Evolutionary conservation across 257 asterid species (phyloP), one percentile per base, ranked within the genome.

Genomic region (Jaltomata sinuosa): DNA sequence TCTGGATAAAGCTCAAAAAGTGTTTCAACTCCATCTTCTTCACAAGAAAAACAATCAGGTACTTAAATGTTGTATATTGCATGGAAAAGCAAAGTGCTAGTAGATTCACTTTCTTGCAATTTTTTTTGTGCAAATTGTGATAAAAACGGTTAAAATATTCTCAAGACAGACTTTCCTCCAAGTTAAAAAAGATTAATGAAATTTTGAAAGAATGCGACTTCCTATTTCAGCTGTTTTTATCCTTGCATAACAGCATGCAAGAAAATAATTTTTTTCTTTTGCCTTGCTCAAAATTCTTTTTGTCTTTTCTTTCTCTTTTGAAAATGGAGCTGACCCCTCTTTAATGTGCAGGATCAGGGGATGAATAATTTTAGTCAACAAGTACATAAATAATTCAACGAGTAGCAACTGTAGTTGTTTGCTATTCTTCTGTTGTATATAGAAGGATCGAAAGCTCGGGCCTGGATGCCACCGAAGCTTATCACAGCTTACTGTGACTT

Each of bases 41-140:
- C 88, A 69, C 88, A 90, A 16, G 92, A 83, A 74, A 40, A 87
- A 83, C 64, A 81, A 61, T 27, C 78, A 52, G 90, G 91, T 87
- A 87, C 47, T 22, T 14, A 32, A 27, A 49, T 52, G 25, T 29
- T 49, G 64, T 16, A 47, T 71, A 14, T 40, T 61, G 6, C 77
- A 68, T 34, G 29, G 49, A 18, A 16, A 34, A 68, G 25, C 9
- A 3, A 34, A 68, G 49, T 34, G 12, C 25, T 32, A 65, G 22
- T 11, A 15, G 18, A 22, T 31, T 67, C 6, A 15, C 10, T 67
- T 67, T 32, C 42, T 16, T 67, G 47, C 72, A 12, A 25, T 29
- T 6, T 4, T 3, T 62, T 14, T 25, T 11, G 8, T n/a, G 68
- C 18, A 4, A 25, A 22, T 1, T 25, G 68, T 27, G 45, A 31